Evolutionary conservation across 73 alveolate species (phyloP).

Genomic region (Blepharisma stoltei): DNA sequence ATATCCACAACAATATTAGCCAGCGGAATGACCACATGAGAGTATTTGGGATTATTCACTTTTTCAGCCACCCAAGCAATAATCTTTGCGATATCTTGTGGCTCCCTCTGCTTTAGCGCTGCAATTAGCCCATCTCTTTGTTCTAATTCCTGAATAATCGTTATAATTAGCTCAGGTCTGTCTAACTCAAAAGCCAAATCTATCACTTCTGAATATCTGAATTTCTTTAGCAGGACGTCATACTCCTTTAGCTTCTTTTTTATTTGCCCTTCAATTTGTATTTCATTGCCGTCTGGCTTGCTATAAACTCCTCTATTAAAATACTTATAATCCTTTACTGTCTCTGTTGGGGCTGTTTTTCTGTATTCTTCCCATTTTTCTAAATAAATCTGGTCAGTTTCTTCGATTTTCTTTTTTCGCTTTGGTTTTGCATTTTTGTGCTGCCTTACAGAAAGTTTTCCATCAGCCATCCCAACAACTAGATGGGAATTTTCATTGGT

Average conservation of each 20-base stretch:
- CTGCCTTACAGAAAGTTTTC: slow-evolving; percentile 22
- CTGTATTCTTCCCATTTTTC: slow-evolving; percentile 19
- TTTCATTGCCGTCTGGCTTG: slow-evolving; percentile 32
- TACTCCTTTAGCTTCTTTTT: slow-evolving; percentile 30
- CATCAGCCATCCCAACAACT: slow-evolving; percentile 28
- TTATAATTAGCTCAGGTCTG: slow-evolving; percentile 26
- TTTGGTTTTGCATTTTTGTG: not conserved
- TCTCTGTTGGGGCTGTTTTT: slow-evolving; percentile 22
- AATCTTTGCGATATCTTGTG: slow-evolving; percentile 5
- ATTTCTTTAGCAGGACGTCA: slow-evolving; percentile 32
- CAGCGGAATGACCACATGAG: not conserved
- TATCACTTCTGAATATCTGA: slow-evolving; percentile 28
- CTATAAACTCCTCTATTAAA: slow-evolving; percentile 36
- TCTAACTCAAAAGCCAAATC: slow-evolving; percentile 34
- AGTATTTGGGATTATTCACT: slow-evolving; percentile 9
- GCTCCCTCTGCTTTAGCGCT: slow-evolving; percentile 28
- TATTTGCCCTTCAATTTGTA: slow-evolving; percentile 16
- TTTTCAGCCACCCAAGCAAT: slow-evolving; percentile 8
- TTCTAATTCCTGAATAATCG: slow-evolving; percentile 31
- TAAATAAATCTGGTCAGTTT: not conserved
- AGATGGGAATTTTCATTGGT: not conserved
- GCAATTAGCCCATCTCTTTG: slow-evolving; percentile 29
- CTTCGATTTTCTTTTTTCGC: not conserved
- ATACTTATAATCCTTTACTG: slow-evolving; percentile 34
- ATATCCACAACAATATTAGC: slow-evolving; percentile 11